Conservation (phyloP, 352 stramenopile species). For the Aphanomyces stellatus region DNA sequence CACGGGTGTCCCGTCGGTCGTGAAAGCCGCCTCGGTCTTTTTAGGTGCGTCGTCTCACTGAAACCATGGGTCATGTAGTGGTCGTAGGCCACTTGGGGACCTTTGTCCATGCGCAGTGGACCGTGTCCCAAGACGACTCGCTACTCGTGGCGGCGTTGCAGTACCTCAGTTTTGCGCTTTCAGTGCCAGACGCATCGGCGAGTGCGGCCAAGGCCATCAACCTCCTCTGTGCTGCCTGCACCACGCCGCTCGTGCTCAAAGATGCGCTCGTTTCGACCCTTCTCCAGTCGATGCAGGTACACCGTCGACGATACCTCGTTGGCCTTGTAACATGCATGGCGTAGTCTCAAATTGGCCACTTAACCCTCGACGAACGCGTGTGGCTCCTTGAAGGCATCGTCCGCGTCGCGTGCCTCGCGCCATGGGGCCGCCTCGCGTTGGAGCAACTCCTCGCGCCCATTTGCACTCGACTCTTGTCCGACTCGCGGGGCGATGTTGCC, state of each 20-base stretch:
- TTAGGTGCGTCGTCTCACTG: constrained; percentile 3
- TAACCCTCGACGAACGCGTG: not conserved
- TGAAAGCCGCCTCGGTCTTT: not conserved
- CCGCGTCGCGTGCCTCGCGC: not conserved
- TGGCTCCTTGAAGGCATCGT: constrained; percentile 11
- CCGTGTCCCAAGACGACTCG: not conserved
- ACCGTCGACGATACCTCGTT: not conserved
- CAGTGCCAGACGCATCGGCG: not conserved
- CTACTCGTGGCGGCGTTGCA: not conserved
- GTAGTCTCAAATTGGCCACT: not conserved
- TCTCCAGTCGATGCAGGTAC: not conserved
- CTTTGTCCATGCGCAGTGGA: not conserved
- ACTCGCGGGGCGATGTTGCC: no score
- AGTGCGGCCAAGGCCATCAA: not conserved
- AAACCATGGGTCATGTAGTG: no score
- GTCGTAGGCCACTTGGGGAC: not conserved
- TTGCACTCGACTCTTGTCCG: not conserved
- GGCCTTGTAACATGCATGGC: not conserved
- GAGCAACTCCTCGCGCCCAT: not conserved
- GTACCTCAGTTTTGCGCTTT: constrained; percentile 1
- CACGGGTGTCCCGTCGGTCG: not conserved
- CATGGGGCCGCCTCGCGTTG: constrained; percentile 6
- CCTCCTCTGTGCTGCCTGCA: not conserved
- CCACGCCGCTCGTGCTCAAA: not conserved
- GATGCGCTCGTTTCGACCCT: not conserved